A percentile compares a stretch with the other conserved stretches of the same genome.
These are phyloP conservation scores for Megacollybia marginata DNA, from an alignment of 768 basidiomycete genomes.

Conservation along the genomic window DNA sequence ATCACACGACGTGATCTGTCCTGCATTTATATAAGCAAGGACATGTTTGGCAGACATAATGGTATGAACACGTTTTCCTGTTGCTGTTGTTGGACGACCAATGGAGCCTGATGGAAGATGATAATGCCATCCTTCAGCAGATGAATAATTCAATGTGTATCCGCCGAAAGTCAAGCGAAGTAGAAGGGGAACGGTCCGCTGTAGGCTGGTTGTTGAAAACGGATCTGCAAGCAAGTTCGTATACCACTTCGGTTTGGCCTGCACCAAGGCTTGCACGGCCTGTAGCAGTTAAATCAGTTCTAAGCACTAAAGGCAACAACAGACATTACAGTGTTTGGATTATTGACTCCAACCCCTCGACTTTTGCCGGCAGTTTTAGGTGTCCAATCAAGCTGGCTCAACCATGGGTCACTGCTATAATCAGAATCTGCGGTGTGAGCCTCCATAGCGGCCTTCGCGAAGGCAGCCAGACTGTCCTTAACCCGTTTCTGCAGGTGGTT, in stretches of 20 bases:
- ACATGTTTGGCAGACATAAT: constrained; percentile 36
- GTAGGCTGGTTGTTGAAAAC: constrained; percentile 30
- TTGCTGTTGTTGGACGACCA: constrained; percentile 34
- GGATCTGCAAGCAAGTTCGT: constrained; percentile 37
- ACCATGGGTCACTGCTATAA: constrained; percentile 56
- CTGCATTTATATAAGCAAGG: too few species aligned
- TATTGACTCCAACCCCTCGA: constrained; percentile 37
- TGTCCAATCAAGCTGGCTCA: constrained; percentile 91
- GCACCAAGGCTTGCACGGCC: too few species aligned
- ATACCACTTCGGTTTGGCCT: constrained; percentile 49
- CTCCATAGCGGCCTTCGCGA: constrained; percentile 59
- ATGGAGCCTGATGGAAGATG: constrained; percentile 21
- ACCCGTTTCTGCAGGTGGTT: constrained; percentile 60
- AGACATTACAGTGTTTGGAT: background rate
- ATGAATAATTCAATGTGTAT: constrained; percentile 47
- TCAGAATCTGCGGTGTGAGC: constrained; percentile 11
- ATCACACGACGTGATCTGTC: background rate
- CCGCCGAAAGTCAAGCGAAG: constrained; percentile 57
- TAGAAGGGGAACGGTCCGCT: constrained; percentile 60
- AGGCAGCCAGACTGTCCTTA: constrained; percentile 50
- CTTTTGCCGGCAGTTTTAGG: constrained; percentile 73
- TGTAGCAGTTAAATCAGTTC: background rate
- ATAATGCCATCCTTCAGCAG: constrained; percentile 65
- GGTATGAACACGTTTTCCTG: constrained; percentile 43
- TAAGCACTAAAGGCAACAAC: background rate